Evolutionary conservation across 352 stramenopile genomes (phyloP).

Genomic region (Pythium biforme): DNA sequence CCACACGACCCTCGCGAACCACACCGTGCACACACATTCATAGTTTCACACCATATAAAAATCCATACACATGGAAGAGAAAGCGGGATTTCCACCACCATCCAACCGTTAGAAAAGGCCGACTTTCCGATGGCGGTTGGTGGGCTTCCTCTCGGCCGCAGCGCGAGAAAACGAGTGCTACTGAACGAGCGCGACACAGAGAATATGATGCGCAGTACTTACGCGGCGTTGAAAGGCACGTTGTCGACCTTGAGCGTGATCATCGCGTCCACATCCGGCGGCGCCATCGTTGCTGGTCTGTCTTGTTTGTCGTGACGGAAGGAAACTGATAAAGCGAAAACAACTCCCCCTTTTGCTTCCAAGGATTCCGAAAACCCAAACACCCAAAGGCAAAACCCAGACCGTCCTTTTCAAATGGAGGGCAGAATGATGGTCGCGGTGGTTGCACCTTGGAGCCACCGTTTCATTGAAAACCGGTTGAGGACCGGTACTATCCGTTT

Average conservation of each 20-base stretch:
- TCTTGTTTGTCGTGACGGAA: slow-evolving; percentile 3
- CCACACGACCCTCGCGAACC: background rate
- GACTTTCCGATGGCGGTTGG: background rate
- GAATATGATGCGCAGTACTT: slow-evolving; percentile 22
- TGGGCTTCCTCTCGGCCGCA: slow-evolving; percentile 7
- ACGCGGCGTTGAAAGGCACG: slow-evolving; percentile 77
- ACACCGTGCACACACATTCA: background rate
- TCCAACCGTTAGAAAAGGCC: background rate
- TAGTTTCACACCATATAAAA: background rate
- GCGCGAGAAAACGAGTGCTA: slow-evolving; percentile 14
- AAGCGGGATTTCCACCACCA: background rate
- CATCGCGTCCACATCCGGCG: slow-evolving; percentile 81
- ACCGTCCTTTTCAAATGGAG: background rate
- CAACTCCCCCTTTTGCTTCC: slow-evolving; percentile 11
- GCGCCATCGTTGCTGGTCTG: slow-evolving; percentile 43
- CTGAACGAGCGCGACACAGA: slow-evolving; percentile 14
- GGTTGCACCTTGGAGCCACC: slow-evolving; percentile 19
- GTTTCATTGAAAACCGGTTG: background rate
- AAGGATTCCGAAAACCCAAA: slow-evolving; percentile 19
- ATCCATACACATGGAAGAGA: background rate
- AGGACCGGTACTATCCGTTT: slow-evolving; percentile 11
- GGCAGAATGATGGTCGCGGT: slow-evolving; percentile 8
- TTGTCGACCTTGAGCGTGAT: slow-evolving; percentile 90
- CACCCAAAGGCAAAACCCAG: slow-evolving; percentile 6
- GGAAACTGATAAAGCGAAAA: slow-evolving; percentile 10